Conservation (phyloP, 73 alveolate genomes). For the Uronychia setigera region DNA sequence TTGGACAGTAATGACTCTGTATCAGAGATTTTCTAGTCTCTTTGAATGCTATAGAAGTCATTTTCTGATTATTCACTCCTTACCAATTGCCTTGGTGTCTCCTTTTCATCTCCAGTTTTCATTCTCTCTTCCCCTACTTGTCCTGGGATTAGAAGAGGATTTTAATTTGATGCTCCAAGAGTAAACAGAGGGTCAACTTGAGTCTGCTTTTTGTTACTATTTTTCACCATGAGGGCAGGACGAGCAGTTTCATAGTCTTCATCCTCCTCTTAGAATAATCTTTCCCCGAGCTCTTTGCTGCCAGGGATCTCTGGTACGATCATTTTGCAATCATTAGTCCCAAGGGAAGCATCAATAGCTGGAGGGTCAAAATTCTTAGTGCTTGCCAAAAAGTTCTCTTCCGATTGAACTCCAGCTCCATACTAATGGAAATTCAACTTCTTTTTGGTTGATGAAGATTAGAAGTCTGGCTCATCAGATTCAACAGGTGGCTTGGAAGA, state of each 20-base stretch:
- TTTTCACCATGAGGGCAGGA: not conserved
- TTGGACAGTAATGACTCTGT: too few species aligned
- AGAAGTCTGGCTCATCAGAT: too few species aligned
- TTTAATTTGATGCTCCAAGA: not conserved
- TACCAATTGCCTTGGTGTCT: not conserved
- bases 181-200: not conserved
- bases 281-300: not conserved
- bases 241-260: not conserved
- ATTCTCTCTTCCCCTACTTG: not conserved
- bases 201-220: not conserved
- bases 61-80: not conserved
- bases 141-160: not conserved
- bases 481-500: too few species aligned
- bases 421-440: not conserved
- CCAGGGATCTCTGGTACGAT: conserved; percentile 1
- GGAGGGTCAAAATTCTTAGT: not conserved
- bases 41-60: not conserved
- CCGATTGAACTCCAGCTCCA: not conserved
- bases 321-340: not conserved
- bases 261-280: not conserved
- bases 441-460: not conserved
- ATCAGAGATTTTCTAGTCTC: not conserved
- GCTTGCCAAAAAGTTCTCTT: not conserved
- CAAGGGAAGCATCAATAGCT: not conserved
- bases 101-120: not conserved